phyloP scores from a whole-genome alignment of 192 early-diverging fungal genomes.

The Backusella psychrophila region DNA sequence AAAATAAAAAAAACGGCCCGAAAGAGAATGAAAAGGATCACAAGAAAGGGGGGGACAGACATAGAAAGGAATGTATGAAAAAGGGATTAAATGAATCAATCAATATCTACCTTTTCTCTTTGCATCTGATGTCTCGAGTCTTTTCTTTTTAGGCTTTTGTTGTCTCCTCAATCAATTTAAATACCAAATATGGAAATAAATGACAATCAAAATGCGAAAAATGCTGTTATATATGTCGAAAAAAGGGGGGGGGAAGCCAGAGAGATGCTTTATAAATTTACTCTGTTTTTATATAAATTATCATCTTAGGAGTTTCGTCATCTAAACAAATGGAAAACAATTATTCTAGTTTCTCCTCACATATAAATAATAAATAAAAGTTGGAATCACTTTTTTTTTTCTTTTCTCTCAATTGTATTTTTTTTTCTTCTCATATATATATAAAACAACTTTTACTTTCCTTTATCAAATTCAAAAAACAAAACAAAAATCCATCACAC shows the following conservation, averaged over 20 bases:
- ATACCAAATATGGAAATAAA: not conserved
- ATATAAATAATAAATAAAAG: not conserved
- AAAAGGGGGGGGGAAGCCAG: not conserved
- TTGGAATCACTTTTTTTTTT: not conserved
- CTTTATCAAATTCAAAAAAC: not conserved
- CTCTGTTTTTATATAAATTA: not conserved
- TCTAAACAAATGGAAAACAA: not conserved
- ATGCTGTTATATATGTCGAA: not conserved
- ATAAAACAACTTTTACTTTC: not conserved
- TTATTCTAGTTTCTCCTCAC: not conserved
- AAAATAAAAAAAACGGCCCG: no score
- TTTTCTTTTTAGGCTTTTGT: not conserved
- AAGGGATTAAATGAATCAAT: not conserved
- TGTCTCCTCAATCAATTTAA: not conserved
- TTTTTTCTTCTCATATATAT: not conserved
- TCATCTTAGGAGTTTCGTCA: not conserved
- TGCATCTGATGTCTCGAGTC: not conserved
- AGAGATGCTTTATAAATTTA: not conserved
- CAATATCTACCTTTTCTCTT: not conserved
- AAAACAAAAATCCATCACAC: no score
- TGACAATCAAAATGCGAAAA: not conserved
- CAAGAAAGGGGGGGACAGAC: not conserved
- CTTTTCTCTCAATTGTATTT: not conserved
- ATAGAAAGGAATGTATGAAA: not conserved
- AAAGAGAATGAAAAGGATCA: no score